A percentile compares a stretch with the other conserved stretches of the same genome.
Evolutionary conservation across 1,139 yeast species (phyloP).

Genomic region (Blastobotrys aristatus): DNA sequence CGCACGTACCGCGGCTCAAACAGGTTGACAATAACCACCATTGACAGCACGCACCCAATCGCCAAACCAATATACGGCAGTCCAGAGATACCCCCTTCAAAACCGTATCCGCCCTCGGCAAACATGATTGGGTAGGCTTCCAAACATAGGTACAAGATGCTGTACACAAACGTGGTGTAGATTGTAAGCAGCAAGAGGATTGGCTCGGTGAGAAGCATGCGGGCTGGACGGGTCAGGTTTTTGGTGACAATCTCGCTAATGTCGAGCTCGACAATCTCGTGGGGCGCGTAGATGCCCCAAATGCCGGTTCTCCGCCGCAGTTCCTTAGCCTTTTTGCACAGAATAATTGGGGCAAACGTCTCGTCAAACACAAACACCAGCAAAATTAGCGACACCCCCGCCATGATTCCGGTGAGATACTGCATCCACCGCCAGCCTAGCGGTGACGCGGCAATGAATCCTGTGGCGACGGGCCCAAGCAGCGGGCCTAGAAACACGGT

Average conservation of each 20-base stretch:
- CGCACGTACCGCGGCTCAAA: conserved; percentile 37
- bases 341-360: conserved; percentile 43
- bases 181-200: conserved; percentile 62
- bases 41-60: conserved; percentile 35
- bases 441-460: conserved; percentile 34
- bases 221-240: conserved; percentile 64
- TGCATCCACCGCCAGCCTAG: conserved; percentile 58
- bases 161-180: conserved; percentile 81
- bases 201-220: conserved; percentile 68
- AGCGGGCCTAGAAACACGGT: conserved; percentile 74
- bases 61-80: conserved; percentile 41
- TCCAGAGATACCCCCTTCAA: conserved; percentile 48
- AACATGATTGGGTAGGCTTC: conserved; percentile 79
- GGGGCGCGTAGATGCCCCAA: conserved; percentile 85
- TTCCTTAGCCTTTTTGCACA: conserved; percentile 42
- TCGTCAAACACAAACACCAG: conserved; percentile 32
- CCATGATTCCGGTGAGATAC: conserved; percentile 51
- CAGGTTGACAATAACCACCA: conserved; percentile 16
- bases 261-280: conserved; percentile 62
- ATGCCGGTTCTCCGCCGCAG: conserved; percentile 48
- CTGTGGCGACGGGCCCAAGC: conserved; percentile 52
- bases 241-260: conserved; percentile 62
- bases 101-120: conserved; percentile 46
- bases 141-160: conserved; percentile 71
- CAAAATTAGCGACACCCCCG: conserved; percentile 34